Conservation (phyloP, 306 rosid species). For the Bauhinia variegata region DNA sequence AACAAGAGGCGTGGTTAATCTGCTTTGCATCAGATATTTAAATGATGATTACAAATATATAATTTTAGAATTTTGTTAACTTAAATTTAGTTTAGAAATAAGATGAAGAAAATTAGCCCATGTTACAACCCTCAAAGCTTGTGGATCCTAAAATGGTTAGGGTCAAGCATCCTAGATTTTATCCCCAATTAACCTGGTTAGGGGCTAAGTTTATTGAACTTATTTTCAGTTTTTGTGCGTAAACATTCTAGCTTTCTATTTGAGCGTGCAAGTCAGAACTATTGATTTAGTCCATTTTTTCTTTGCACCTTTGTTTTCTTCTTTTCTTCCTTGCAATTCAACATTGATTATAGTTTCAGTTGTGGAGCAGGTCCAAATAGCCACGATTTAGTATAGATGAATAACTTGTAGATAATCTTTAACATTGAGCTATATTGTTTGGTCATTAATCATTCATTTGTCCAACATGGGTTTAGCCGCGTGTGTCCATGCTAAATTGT, state of each 20-base stretch:
- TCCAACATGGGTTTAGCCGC: conserved; percentile 22
- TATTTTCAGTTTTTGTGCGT: too few relatives aligned
- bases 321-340: conserved; percentile 4
- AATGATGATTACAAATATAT: too few relatives aligned
- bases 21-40: too few relatives aligned
- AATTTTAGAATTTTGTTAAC: too few relatives aligned
- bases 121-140: neutral
- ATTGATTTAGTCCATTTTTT: conserved; percentile 3
- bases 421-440: conserved; percentile 10
- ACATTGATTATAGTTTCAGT: conserved; percentile 28
- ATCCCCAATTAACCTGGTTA: too few relatives aligned
- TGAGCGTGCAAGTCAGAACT: neutral
- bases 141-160: neutral
- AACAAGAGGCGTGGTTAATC: too few relatives aligned
- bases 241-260: too few relatives aligned
- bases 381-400: conserved; percentile 16
- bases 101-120: neutral
- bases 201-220: too few relatives aligned
- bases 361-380: conserved; percentile 5
- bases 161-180: conserved; percentile 14
- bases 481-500: conserved; percentile 2
- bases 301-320: conserved; percentile 2
- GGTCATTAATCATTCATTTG: conserved; percentile 4
- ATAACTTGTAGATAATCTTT: neutral
- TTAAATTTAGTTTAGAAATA: too few relatives aligned